Evolutionary conservation across 2,329 filamentous ascomycete species (phyloP), one percentile per base, ranked within the genome.

Genomic region (Cryoendolithus antarcticus): DNA sequence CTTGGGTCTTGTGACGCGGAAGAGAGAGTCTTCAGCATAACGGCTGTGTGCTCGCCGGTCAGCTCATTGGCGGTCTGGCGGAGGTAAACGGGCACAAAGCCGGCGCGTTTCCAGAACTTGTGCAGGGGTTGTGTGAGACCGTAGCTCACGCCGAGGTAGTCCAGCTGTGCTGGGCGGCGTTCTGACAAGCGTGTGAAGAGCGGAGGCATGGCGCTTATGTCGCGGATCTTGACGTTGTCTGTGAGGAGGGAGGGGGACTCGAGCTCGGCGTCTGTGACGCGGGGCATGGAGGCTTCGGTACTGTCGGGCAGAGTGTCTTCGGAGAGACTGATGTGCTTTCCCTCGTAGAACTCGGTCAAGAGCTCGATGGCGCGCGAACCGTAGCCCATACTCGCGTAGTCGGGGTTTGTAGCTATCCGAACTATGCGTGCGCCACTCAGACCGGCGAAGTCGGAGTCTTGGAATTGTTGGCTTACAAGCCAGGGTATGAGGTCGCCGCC

Each of bases 401-500:
- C 88, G 0, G 93, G 91, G 58, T 95, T 93, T 1, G 91, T 95
- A 12, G 93, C 91, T 53, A 98, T 96, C 35, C 91, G 78, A n/a
- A 98, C 89, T 34, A 98, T 68, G 44, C 91, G 77, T 28, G 89
- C 91, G 40, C 91, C 93, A 9, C 88, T 96, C 1, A 98, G 71
- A 32, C 83, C 80, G 9, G 89, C 91, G 58, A 98, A 98, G 48
- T 95, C 86, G 48, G 93, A 86, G 53, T 98, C 91, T 57, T 96
- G 91, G 67, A 94, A 98, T 58, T 98, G 91, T 58, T 96, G 88
- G 59, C 86, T 93, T 46, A 98, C 84, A 27, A 96, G 74, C 91
- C 91, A 98, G 1, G 91, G 91, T 41, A 98, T 98, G 39, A 98
- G 66, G 60, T 98, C 91, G 53, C 91, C 91, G 31, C 84, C 79